Base-by-base conservation (phyloP, 345 rosid species). In the Erucastrum elatum region DNA sequence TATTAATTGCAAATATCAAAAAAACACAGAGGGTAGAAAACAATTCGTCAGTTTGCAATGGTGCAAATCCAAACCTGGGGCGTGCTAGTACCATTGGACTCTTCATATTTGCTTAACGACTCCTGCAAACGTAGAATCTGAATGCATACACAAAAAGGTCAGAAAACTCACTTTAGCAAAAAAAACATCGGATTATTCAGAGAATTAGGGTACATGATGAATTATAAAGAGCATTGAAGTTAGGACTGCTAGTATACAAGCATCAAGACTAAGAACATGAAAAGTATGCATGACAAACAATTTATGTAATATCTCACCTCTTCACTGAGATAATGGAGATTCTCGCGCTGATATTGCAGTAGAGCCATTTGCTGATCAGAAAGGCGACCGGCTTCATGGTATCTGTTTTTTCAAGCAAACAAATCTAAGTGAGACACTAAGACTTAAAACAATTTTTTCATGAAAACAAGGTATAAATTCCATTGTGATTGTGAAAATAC, bases 281-380 rank as follows among this genome's bases (percentile, higher is more conserved):
- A 4, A 17, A 63, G 44, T 56, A 68, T 15, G 26, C 16, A 62
- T 16, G 16, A 61, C 4, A 30, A 59, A 34, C 2, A 21, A 8
- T 31, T 39, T 6, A 66, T 46, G 62, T 46, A 68, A 27, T 34
- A 21, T 34, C 41, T 31, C 59, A 84, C 99, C 97, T 94, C 98
- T 85, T 93, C 98, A 51, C 97, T 93, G 72, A 94, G 85, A 82
- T 92, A 91, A 84, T 94, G 99, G 66, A 94, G 98, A 85, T 94
- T 94, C 80, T 94, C 99, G 15, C 98, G 98, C 81, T 94, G 98
- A 84, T 93, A 94, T 74, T 94, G 99, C 84, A 94, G 82, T 78
- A 94, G 84, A 76, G 98, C 98, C 99, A 93, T 94, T 79, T 94
- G 99, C 85, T 94, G 98, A 80, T 94, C 99, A 74, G 97, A 94